Percentiles rank a stretch among this genome's conserved stretches.
Evolutionary conservation across 2,329 filamentous ascomycete genomes (phyloP).

Genomic region (Fusarium staphyleae): DNA sequence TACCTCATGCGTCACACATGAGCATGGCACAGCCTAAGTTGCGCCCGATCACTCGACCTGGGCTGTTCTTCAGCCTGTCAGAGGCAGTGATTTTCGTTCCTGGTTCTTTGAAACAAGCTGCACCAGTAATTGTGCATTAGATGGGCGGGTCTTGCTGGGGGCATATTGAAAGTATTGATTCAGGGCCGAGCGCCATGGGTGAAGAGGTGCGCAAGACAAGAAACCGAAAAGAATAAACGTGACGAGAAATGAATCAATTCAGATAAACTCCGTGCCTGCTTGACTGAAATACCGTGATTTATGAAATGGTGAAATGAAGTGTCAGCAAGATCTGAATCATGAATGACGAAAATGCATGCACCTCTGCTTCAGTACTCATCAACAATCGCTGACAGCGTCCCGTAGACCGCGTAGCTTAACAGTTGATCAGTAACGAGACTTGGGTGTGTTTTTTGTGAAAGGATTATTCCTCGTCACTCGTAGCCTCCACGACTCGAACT

Average conservation of each 20-base stretch:
- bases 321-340: neutral
- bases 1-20: slow-evolving; percentile 20
- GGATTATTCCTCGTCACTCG: slow-evolving; percentile 45
- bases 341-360: neutral
- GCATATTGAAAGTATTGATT: slow-evolving; percentile 1
- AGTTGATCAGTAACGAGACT: neutral
- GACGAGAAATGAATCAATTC: slow-evolving; percentile 16
- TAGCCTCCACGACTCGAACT: slow-evolving; percentile 54
- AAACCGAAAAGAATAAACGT: neutral
- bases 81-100: slow-evolving; percentile 14
- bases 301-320: slow-evolving; percentile 12
- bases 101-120: slow-evolving; percentile 9
- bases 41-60: slow-evolving; percentile 26
- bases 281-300: slow-evolving; percentile 1
- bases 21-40: slow-evolving; percentile 5
- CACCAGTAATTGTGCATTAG: slow-evolving; percentile 6
- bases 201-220: neutral
- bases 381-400: neutral
- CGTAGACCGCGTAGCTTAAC: neutral
- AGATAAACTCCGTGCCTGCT: slow-evolving; percentile 23
- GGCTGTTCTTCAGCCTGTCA: slow-evolving; percentile 6
- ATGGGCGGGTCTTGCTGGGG: neutral
- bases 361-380: neutral
- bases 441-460: neutral
- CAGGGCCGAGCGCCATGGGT: neutral